Conservation (phyloP, 2,329 filamentous ascomycete species). For the Cladophialophora yegresii region DNA sequence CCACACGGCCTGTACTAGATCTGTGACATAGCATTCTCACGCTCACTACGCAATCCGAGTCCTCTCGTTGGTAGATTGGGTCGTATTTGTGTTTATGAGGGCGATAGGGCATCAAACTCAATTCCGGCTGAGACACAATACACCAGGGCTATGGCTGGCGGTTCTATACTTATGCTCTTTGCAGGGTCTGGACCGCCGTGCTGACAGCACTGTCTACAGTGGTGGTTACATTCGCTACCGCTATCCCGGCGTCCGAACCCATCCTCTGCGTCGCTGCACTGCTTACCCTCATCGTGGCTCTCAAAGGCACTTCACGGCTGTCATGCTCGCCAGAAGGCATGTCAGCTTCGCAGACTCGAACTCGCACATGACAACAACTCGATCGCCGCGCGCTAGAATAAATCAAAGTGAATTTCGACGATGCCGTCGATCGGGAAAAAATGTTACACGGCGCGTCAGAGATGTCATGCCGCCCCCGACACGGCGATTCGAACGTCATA, state of each 20-base stretch:
- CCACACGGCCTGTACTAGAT: background rate
- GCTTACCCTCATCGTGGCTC: too few relatives aligned
- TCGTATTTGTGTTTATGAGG: background rate
- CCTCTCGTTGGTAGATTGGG: background rate
- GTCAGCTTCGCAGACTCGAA: too few relatives aligned
- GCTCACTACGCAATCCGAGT: background rate
- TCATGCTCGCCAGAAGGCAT: background rate
- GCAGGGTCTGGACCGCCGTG: conserved; percentile 8
- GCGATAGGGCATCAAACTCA: background rate
- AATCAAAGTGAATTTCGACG: background rate
- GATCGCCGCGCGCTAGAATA: background rate
- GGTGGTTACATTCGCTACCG: conserved; percentile 35
- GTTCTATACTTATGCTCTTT: background rate
- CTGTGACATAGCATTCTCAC: background rate
- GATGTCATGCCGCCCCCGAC: too few relatives aligned
- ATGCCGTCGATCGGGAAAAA: too few relatives aligned
- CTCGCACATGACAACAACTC: too few relatives aligned
- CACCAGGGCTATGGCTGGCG: background rate
- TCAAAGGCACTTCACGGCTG: conserved; percentile 30
- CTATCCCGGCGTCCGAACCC: too few relatives aligned
- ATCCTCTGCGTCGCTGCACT: too few relatives aligned
- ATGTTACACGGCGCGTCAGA: too few relatives aligned
- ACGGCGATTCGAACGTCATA: too few relatives aligned
- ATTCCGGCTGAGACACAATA: background rate
- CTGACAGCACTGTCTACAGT: conserved; percentile 30